These are phyloP conservation scores for Aureobasidium sp. DNA, from an alignment of 2,329 filamentous ascomycete genomes.

Conservation along the genomic window DNA sequence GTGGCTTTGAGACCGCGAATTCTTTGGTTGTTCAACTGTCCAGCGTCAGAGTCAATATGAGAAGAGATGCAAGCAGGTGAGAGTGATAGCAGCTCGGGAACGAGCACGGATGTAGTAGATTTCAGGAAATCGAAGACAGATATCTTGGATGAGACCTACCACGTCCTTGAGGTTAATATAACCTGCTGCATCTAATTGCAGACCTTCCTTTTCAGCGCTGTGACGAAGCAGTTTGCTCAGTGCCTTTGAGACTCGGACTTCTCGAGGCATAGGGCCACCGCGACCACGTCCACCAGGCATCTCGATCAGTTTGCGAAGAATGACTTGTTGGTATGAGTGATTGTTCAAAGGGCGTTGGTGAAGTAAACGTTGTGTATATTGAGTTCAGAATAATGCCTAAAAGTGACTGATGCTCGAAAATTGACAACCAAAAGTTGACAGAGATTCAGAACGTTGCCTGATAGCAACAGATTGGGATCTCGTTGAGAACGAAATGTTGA, in stretches of 20 bases:
- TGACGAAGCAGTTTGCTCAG: constrained; percentile 51
- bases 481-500: neutral
- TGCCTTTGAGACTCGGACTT: constrained; percentile 41
- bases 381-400: neutral
- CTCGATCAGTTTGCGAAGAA: neutral
- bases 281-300: constrained; percentile 23
- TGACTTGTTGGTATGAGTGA: neutral
- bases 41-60: neutral
- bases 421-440: neutral
- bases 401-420: neutral
- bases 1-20: constrained; percentile 65
- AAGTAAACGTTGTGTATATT: neutral
- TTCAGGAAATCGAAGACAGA: neutral
- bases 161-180: constrained; percentile 54
- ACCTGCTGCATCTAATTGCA: constrained; percentile 50
- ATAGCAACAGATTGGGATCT: neutral
- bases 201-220: constrained; percentile 51
- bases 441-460: neutral
- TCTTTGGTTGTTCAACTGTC: constrained; percentile 48
- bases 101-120: neutral
- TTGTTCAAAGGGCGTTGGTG: neutral
- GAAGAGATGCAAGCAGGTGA: neutral
- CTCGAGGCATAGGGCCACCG: constrained; percentile 31
- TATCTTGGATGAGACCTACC: constrained; percentile 31
- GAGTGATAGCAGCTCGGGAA: neutral